A percentile compares a stretch with the other conserved stretches of the same genome.
phyloP scores from a whole-genome alignment of 192 early-diverging fungal species.

The Nowakowskiella sp. region DNA sequence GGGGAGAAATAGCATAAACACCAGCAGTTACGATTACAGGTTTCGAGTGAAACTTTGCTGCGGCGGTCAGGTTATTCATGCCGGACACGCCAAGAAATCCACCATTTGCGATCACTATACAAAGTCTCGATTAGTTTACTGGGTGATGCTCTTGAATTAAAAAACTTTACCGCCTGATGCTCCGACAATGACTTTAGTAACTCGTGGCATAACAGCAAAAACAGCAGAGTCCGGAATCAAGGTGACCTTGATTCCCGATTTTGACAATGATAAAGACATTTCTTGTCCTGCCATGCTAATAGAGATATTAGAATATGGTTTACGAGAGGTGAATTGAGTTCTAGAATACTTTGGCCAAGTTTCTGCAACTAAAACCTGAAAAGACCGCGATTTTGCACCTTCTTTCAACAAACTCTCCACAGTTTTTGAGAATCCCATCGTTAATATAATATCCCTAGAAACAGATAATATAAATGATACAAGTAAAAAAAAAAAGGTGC shows the following conservation, averaged over 20 bases:
- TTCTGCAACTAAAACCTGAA: constrained; percentile 94
- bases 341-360: constrained; percentile 65
- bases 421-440: constrained; percentile 76
- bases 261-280: constrained; percentile 65
- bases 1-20: constrained; percentile 79
- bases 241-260: constrained; percentile 80
- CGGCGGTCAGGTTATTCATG: constrained; percentile 72
- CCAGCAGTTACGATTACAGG: constrained; percentile 90
- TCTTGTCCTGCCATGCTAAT: constrained; percentile 73
- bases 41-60: constrained; percentile 86
- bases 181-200: constrained; percentile 93
- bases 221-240: constrained; percentile 87
- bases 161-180: constrained; percentile 62
- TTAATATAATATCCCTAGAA: constrained; percentile 89
- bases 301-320: neutral
- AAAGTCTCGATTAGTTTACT: neutral
- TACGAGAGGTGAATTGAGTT: constrained; percentile 2
- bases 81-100: constrained; percentile 78
- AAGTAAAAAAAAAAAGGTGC: constrained; percentile 1
- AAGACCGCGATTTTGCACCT: constrained; percentile 76
- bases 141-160: neutral
- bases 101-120: constrained; percentile 81
- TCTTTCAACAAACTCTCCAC: constrained; percentile 78
- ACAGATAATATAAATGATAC: constrained; percentile 1
- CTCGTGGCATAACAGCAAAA: constrained; percentile 95